Evolutionary conservation across 1,139 yeast genomes (phyloP), one percentile per base, ranked within the genome.

Genomic region (Suhomyces maxii): DNA sequence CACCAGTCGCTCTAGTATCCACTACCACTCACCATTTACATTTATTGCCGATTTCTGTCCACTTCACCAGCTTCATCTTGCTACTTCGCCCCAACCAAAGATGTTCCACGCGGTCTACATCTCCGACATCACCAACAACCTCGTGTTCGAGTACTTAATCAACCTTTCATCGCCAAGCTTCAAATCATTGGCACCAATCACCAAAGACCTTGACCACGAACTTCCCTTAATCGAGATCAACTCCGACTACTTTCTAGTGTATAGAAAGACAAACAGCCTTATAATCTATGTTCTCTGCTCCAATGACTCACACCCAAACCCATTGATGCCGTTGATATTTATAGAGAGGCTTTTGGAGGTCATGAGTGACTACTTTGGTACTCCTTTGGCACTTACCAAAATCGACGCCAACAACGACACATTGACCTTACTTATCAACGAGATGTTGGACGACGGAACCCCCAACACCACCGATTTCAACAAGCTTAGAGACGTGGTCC

Each of bases 401-500:
- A 69, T 89, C 11, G 85, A 80, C 53, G 75, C 83, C 37, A 84
- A 86, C 59, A 76, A 76, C 52, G 93, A 87, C 58, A 77, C 86
- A 5, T 67, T 88, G 50, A 76, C 85, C 39, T 67, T 87, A 53
- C 51, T 75, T 26, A 55, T 73, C 53, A 79, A 82, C 54, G 88
- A 88, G 57, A 81, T 89, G 82, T 61, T 90, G 25, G 96, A 89
- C 56, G 84, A 82, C 40, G 93, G 95, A 1, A 72, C 76, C 25
- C 96, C 97, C 0, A 78, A 79, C 53, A 72, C 79, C 42, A 84
- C 91, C 0, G 96, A 89, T 54, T 71, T 83, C 43, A 90, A 89
- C 61, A 77, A 82, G 42, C 65, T 91, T 37, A 73, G 82, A 45
- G 95, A 86, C 46, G 65, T 84, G 14, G 83, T 90, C 0, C 95